phyloP scores from a whole-genome alignment of 148 eudicot species.

The Tetragonia tetragonoides region DNA sequence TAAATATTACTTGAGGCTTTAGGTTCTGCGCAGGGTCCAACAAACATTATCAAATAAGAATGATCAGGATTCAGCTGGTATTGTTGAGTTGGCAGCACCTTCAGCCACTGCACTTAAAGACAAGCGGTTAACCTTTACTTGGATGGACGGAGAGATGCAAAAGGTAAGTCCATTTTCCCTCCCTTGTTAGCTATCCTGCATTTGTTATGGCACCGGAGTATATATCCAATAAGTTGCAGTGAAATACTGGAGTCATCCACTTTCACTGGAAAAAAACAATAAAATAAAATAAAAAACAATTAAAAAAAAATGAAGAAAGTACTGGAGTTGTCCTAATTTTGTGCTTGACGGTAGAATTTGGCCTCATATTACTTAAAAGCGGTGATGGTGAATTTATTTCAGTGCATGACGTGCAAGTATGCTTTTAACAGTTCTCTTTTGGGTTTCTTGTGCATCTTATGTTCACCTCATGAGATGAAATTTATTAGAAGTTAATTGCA shows the following conservation, averaged over 20 bases:
- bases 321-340: no score
- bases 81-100: conserved; percentile 39
- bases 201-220: background rate
- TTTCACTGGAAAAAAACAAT: no score
- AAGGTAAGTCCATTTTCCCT: conserved; percentile 38
- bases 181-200: background rate
- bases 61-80: conserved; percentile 33
- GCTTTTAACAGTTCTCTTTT: background rate
- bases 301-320: no score
- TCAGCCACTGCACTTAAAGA: conserved; percentile 57
- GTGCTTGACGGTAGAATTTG: background rate
- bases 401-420: background rate
- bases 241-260: no score
- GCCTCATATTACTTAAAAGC: background rate
- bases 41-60: conserved; percentile 46
- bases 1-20: conserved; percentile 33
- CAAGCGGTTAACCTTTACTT: conserved; percentile 76
- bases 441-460: no score
- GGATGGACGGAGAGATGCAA: conserved; percentile 98
- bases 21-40: conserved; percentile 91
- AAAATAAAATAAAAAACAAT: no score
- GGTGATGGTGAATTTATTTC: background rate
- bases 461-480: conserved; percentile 9
- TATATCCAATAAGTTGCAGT: no score
- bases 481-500: background rate